Base-by-base conservation (phyloP, 2,329 filamentous ascomycete genomes). In the Geoglossum cookeanum region DNA sequence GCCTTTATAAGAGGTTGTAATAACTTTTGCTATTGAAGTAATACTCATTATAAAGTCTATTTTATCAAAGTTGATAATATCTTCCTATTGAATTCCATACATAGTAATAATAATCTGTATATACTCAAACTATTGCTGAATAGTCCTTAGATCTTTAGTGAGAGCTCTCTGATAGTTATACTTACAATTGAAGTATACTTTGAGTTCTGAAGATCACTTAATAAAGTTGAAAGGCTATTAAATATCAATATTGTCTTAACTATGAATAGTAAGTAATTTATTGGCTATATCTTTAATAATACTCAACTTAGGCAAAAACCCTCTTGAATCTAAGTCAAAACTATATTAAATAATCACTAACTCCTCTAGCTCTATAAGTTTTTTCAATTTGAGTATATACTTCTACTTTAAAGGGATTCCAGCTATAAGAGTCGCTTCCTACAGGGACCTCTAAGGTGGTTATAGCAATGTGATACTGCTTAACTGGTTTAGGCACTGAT, bases 51-150 rank as follows among this genome's bases (percentile, higher is more conserved):
- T 27, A 39, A 61, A 59, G 1, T 56, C 59, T 17, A 52, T 61
- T 48, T 59, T 57, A 49, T 62, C 59, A 47, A 61, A 60, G 45
- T 60, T 61, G 17, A 47, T 60, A 22, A 59, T 62, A 58, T 62
- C 59, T 4, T 58, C n/a, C n/a, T 5, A 11, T 39, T 8, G 35
- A 27, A 62, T 63, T 1, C 60, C 52, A 58, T 62, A 55, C 47
- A 61, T 45, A 4, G 52, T 30, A 30, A 49, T 54, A 15, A 22
- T 15, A 33, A 1, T 1, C 11, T 42, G 3, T 15, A 42, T 15
- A 42, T 15, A 15, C 13, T 11, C 13, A 42, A 42, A 42, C 39
- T 3, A 42, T 42, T 42, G 1, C n/a, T 15, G 7, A 35, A 55
- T 55, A 17, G 52, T 5, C 22, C 1, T 27, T 39, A 17, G n/a